Percentiles rank a stretch among this genome's conserved stretches.
Evolutionary conservation across 768 basidiomycete genomes (phyloP).

Genomic region (Hemileccinum impolitum): DNA sequence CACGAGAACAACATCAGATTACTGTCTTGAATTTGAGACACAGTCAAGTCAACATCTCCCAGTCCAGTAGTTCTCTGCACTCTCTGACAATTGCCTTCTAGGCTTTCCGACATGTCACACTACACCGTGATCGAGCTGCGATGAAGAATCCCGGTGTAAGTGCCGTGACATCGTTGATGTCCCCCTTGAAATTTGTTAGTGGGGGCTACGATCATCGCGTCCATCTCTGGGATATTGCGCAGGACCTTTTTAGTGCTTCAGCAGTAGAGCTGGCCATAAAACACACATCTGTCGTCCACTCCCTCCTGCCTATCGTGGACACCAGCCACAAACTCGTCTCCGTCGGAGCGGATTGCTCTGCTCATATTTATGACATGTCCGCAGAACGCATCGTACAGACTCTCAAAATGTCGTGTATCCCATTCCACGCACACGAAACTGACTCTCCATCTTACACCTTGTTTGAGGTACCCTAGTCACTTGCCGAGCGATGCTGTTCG

Average conservation of each 20-base stretch:
- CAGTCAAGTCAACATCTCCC: slow-evolving; percentile 24
- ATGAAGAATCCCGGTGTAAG: slow-evolving; percentile 42
- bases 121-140: slow-evolving; percentile 31
- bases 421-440: slow-evolving; percentile 41
- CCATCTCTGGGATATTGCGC: slow-evolving; percentile 44
- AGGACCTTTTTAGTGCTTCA: slow-evolving; percentile 31
- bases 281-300: slow-evolving; percentile 42
- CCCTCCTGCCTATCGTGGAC: slow-evolving; percentile 41
- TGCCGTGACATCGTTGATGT: slow-evolving; percentile 40
- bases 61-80: not conserved
- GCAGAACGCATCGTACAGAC: slow-evolving; percentile 41
- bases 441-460: slow-evolving; percentile 39
- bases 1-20: slow-evolving; percentile 35
- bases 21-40: slow-evolving; percentile 18
- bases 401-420: slow-evolving; percentile 40
- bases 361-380: slow-evolving; percentile 45
- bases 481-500: not conserved
- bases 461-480: slow-evolving; percentile 37
- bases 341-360: slow-evolving; percentile 46
- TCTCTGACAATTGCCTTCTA: slow-evolving; percentile 7
- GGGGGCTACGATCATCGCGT: slow-evolving; percentile 49
- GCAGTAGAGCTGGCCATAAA: slow-evolving; percentile 35
- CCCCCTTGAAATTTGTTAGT: slow-evolving; percentile 42
- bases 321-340: slow-evolving; percentile 46
- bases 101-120: slow-evolving; percentile 9